Conservation (phyloP, 169 alveolate species). For the Cryptosporidium viatorum region DNA sequence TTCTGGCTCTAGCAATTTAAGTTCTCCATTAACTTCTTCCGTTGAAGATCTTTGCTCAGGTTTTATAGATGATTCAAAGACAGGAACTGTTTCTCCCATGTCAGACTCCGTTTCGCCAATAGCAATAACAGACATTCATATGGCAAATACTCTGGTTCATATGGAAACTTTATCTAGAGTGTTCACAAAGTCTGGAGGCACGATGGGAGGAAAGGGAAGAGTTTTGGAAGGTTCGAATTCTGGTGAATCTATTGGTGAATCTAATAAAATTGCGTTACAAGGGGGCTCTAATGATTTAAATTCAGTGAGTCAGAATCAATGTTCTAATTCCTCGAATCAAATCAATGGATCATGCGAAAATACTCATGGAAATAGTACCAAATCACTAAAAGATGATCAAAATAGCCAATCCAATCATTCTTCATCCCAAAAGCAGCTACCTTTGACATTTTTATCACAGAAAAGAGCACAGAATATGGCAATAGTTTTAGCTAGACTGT, state of each 20-base stretch:
- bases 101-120: conserved; percentile 32
- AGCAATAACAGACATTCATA: conserved; percentile 53
- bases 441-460: conserved; percentile 56
- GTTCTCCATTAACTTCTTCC: neutral
- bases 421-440: conserved; percentile 43
- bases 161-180: conserved; percentile 68
- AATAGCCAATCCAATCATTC: neutral
- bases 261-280: neutral
- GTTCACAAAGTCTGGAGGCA: conserved; percentile 18
- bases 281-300: conserved; percentile 24
- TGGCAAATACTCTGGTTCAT: conserved; percentile 72
- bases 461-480: conserved; percentile 80
- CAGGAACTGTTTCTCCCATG: conserved; percentile 10
- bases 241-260: neutral
- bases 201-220: neutral
- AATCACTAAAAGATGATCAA: conserved; percentile 46
- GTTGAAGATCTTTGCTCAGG: neutral
- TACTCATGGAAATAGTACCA: conserved; percentile 25
- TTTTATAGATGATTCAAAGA: neutral
- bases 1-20: neutral
- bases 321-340: neutral
- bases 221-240: neutral
- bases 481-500: conserved; percentile 76
- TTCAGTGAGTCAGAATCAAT: conserved; percentile 30
- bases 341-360: neutral